Evolutionary conservation across 2,329 filamentous ascomycete genomes (phyloP).

Genomic region (Plectosphaerella cucumerina): DNA sequence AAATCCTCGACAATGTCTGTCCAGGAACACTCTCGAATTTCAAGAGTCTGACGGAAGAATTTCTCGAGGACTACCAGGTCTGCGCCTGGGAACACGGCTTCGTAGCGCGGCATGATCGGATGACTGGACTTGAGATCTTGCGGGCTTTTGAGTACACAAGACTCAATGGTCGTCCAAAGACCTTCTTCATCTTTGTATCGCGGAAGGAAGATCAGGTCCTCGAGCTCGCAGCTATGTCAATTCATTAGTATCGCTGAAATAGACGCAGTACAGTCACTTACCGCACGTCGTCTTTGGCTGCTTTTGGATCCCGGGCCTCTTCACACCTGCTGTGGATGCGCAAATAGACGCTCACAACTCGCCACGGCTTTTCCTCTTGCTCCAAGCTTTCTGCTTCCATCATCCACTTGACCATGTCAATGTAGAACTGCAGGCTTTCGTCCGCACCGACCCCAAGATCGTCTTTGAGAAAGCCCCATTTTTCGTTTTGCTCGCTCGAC

Average conservation of each 20-base stretch:
- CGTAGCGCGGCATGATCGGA: neutral
- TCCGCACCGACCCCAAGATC: neutral
- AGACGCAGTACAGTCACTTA: neutral
- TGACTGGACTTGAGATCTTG: neutral
- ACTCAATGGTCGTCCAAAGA: neutral
- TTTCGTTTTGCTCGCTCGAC: neutral
- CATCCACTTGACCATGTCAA: neutral
- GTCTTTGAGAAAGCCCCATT: neutral
- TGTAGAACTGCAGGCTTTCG: neutral
- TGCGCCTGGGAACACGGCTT: neutral
- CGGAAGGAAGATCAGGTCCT: neutral
- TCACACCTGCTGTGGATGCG: neutral
- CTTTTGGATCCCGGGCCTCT: neutral
- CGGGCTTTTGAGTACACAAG: neutral
- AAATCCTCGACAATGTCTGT: neutral
- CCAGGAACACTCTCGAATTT: neutral
- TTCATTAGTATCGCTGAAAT: neutral
- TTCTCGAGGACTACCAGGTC: neutral
- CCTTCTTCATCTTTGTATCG: neutral
- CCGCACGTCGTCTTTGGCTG: neutral
- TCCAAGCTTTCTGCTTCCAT: neutral
- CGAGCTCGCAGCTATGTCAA: neutral
- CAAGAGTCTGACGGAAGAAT: neutral
- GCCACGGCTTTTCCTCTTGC: neutral
- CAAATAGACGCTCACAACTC: neutral